Conservation (phyloP, 192 early-diverging fungal species). For the Entophlyctis luteolus region DNA sequence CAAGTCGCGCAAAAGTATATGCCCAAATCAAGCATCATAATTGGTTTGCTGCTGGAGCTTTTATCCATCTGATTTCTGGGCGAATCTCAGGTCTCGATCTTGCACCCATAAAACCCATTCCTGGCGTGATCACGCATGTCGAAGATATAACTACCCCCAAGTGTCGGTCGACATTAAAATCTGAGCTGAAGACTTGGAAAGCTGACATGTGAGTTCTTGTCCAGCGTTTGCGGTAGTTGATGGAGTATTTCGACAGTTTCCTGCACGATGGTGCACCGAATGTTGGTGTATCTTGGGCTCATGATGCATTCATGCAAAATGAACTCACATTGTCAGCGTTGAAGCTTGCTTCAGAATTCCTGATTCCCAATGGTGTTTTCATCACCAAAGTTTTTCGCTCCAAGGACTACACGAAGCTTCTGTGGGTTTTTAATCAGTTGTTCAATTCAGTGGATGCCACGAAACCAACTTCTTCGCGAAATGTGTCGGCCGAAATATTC, state of each 20-base stretch:
- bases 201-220: slow-evolving; percentile 76
- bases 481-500: slow-evolving; percentile 99
- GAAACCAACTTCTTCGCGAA: slow-evolving; percentile 94
- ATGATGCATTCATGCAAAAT: slow-evolving; percentile 94
- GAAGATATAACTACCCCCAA: slow-evolving; percentile 96
- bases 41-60: slow-evolving; percentile 47
- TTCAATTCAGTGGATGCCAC: slow-evolving; percentile 97
- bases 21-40: slow-evolving; percentile 89
- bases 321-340: slow-evolving; percentile 88
- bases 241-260: slow-evolving; percentile 49
- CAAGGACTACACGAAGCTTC: slow-evolving; percentile 97
- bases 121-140: slow-evolving; percentile 88
- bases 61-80: not conserved
- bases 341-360: slow-evolving; percentile 90
- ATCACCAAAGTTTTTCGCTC: slow-evolving; percentile 98
- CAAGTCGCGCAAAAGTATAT: slow-evolving; percentile 98
- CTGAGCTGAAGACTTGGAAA: slow-evolving; percentile 96
- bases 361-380: slow-evolving; percentile 87
- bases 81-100: slow-evolving; percentile 71
- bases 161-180: slow-evolving; percentile 78
- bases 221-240: not conserved
- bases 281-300: slow-evolving; percentile 91
- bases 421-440: slow-evolving; percentile 98
- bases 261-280: slow-evolving; percentile 99
- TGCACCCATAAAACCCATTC: slow-evolving; percentile 92